Conservation (phyloP, 2,329 filamentous ascomycete species). For the Fusarium robinianum region DNA sequence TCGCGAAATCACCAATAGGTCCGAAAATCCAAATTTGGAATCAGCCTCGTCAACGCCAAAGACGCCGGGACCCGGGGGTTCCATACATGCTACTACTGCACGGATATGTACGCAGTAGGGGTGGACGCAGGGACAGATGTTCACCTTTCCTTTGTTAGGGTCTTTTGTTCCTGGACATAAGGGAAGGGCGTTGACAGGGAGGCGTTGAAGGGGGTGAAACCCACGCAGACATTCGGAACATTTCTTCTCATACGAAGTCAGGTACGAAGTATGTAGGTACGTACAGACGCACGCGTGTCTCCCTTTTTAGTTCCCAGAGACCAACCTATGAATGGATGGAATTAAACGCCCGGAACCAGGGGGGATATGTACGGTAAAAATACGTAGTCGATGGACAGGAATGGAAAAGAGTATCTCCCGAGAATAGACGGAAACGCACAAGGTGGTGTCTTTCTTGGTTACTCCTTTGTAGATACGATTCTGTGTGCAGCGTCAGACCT, state of each 20-base stretch:
- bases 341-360: conserved; percentile 29
- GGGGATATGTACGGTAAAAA: conserved; percentile 15
- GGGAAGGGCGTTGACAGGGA: no score
- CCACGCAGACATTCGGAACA: no score
- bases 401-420: no score
- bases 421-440: conserved; percentile 1
- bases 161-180: no score
- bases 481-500: conserved; percentile 10
- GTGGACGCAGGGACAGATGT: neutral
- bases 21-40: conserved; percentile 14
- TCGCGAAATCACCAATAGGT: conserved; percentile 23
- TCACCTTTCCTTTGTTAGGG: no score
- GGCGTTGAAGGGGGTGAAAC: no score
- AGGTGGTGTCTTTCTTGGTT: no score
- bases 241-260: no score
- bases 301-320: neutral
- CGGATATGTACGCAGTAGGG: neutral
- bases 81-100: conserved; percentile 9
- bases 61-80: neutral
- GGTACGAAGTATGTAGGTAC: no score
- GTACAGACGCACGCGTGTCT: no score
- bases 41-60: conserved; percentile 8
- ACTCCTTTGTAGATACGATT: conserved; percentile 6
- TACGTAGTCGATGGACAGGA: conserved; percentile 11
- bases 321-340: conserved; percentile 22